Percentiles rank a stretch among this genome's conserved stretches.
Evolutionary conservation across 2,329 filamentous ascomycete species (phyloP).

Genomic region (Cladophialophora psammophila): DNA sequence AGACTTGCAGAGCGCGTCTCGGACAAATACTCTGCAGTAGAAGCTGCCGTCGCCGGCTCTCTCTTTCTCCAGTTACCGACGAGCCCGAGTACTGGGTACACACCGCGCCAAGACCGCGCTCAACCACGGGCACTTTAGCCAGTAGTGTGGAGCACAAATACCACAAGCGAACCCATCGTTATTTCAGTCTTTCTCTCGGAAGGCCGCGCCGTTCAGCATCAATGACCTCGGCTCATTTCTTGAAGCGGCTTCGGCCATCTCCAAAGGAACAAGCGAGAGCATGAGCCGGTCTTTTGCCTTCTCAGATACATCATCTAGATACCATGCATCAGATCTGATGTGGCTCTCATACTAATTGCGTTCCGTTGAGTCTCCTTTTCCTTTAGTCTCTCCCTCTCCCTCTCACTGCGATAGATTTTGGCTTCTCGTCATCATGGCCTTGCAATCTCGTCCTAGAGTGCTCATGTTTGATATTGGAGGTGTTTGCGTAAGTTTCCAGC

Average conservation of each 20-base stretch:
- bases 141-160: not conserved
- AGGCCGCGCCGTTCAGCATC: not conserved
- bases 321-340: not conserved
- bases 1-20: not conserved
- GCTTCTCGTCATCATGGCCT: conserved; percentile 21
- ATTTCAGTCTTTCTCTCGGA: not conserved
- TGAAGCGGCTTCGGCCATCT: conserved; percentile 7
- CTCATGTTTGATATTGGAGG: conserved; percentile 95
- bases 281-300: not conserved
- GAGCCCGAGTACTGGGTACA: no score
- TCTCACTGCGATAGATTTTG: conserved; percentile 4
- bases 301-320: not conserved
- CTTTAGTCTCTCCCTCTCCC: no score
- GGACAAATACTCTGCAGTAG: not conserved
- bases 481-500: conserved; percentile 79
- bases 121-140: no score
- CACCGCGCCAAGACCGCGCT: no score
- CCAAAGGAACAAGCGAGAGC: not conserved
- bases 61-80: no score
- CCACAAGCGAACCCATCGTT: not conserved
- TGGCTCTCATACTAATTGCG: not conserved
- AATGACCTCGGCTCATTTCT: conserved; percentile 4
- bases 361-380: not conserved
- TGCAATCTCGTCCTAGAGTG: conserved; percentile 65
- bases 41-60: not conserved